Conservation (phyloP, 129 eudicot genomes). For the Chrysanthemum lavandulifolium region DNA sequence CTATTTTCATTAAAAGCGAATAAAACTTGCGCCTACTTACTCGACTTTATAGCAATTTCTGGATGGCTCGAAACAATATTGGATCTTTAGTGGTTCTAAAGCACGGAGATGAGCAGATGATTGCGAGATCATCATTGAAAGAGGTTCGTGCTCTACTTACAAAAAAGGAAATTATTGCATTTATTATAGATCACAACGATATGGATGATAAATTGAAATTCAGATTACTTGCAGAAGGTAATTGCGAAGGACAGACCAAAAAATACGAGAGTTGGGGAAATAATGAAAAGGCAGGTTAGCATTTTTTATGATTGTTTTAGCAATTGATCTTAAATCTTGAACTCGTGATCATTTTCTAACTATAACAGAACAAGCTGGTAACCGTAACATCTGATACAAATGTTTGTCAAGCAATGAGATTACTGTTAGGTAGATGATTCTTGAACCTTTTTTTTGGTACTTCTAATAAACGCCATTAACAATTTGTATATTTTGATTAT, state of each 20-base stretch:
- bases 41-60: slow-evolving; percentile 4
- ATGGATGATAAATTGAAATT: not conserved
- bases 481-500: slow-evolving; percentile 1
- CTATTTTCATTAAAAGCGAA: not conserved
- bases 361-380: slow-evolving; percentile 59
- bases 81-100: slow-evolving; percentile 90
- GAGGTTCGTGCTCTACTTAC: slow-evolving; percentile 48
- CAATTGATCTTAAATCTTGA: not conserved
- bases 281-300: slow-evolving; percentile 83
- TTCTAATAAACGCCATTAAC: not conserved
- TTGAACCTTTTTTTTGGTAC: not conserved
- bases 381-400: slow-evolving; percentile 82
- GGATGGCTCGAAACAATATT: slow-evolving; percentile 81
- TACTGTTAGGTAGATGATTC: slow-evolving; percentile 65
- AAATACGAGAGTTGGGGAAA: slow-evolving; percentile 68
- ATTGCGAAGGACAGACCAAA: slow-evolving; percentile 61
- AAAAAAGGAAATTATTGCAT: slow-evolving; percentile 3
- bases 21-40: not conserved
- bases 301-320: not conserved
- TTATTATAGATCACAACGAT: not conserved
- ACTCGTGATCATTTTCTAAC: not conserved
- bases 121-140: slow-evolving; percentile 87
- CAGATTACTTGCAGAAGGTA: slow-evolving; percentile 77
- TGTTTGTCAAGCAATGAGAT: slow-evolving; percentile 81
- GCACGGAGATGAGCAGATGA: slow-evolving; percentile 71